Conservation (phyloP, 495 filamentous ascomycete species). For the Aspergillus hancockii region DNA sequence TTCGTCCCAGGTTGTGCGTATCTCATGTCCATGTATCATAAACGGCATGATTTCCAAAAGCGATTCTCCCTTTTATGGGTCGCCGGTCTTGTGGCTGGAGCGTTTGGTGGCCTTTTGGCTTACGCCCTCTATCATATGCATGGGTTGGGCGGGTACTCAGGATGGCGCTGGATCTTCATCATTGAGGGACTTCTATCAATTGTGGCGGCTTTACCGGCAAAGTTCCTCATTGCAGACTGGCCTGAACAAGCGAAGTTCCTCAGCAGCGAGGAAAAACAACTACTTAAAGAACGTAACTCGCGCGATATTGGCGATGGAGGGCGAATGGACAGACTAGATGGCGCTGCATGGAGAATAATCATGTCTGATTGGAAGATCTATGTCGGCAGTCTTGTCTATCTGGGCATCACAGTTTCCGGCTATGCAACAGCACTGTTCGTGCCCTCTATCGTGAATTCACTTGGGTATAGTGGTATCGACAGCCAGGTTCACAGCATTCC, state of each 20-base stretch:
- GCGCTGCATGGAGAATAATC: constrained; percentile 39
- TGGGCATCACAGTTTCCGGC: constrained; percentile 42
- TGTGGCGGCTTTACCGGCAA: constrained; percentile 41
- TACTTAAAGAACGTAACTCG: constrained; percentile 40
- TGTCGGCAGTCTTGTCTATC: constrained; percentile 40
- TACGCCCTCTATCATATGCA: constrained; percentile 54
- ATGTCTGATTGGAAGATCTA: constrained; percentile 55
- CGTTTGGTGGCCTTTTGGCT: constrained; percentile 60
- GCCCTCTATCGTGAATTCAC: constrained; percentile 42
- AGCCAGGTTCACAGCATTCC: constrained; percentile 39
- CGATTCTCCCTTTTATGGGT: constrained; percentile 56
- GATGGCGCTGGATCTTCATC: constrained; percentile 58
- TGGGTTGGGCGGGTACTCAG: constrained; percentile 39
- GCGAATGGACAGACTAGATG: constrained; percentile 46
- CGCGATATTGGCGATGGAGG: constrained; percentile 40
- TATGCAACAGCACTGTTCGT: constrained; percentile 49
- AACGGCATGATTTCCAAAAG: constrained; percentile 51
- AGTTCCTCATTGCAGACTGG: constrained; percentile 50
- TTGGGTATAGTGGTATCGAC: constrained; percentile 39
- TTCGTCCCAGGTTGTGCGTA: constrained; percentile 54
- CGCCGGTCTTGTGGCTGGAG: constrained; percentile 53
- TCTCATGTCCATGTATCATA: constrained; percentile 55
- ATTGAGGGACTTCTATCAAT: constrained; percentile 57
- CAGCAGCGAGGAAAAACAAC: constrained; percentile 40
- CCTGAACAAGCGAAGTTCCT: constrained; percentile 46